phyloP scores from a whole-genome alignment of 1,284 basidiomycete species.

The Pulveroboletus sp. region DNA sequence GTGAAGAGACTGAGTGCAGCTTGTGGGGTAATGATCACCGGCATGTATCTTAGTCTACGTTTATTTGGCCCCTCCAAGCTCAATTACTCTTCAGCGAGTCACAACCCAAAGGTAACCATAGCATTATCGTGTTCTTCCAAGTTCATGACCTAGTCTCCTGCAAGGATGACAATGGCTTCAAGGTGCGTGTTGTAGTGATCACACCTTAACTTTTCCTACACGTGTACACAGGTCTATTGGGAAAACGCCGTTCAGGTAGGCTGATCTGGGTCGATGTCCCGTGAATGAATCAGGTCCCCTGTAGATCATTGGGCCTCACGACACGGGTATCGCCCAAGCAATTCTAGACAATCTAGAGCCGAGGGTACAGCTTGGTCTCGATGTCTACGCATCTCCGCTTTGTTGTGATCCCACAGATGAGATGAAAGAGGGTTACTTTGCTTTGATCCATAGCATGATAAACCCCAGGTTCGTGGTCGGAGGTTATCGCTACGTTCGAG shows the following conservation, averaged over 20 bases:
- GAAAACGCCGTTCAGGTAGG: slow-evolving; percentile 77
- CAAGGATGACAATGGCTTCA: slow-evolving; percentile 84
- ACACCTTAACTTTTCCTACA: not conserved
- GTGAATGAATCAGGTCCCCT: not conserved
- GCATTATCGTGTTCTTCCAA: not conserved
- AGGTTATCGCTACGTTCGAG: not conserved
- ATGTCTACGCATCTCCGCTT: slow-evolving; percentile 35
- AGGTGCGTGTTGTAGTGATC: slow-evolving; percentile 40
- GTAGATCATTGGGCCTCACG: slow-evolving; percentile 80
- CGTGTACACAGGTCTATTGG: slow-evolving; percentile 66
- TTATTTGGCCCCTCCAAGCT: not conserved
- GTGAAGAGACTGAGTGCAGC: slow-evolving; percentile 64
- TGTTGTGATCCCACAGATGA: slow-evolving; percentile 56
- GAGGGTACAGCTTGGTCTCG: slow-evolving; percentile 40
- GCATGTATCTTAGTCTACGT: slow-evolving; percentile 33
- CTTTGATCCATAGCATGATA: slow-evolving; percentile 41
- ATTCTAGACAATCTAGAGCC: slow-evolving; percentile 64
- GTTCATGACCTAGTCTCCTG: slow-evolving; percentile 1
- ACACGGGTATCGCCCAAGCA: slow-evolving; percentile 64
- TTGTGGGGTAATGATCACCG: slow-evolving; percentile 86
- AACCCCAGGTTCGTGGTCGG: slow-evolving; percentile 38
- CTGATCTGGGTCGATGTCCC: not conserved
- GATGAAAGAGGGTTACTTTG: slow-evolving; percentile 59
- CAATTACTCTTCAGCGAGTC: slow-evolving; percentile 52
- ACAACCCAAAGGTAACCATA: slow-evolving; percentile 71